Evolutionary conservation across 1,139 yeast species (phyloP).

Genomic region (Eremothecium sinecaudum): DNA sequence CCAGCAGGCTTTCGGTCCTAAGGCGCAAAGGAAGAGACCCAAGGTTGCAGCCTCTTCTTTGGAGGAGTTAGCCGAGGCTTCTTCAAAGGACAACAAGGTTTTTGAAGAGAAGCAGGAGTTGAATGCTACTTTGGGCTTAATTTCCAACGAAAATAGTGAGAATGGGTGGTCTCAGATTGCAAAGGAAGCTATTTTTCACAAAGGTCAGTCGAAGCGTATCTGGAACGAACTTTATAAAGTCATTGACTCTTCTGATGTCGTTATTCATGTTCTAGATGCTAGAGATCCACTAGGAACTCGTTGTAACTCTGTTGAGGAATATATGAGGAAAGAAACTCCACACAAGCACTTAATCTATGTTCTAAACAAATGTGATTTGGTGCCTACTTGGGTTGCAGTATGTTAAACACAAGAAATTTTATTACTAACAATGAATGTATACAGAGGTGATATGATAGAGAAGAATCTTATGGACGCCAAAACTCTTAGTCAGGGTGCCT

Average conservation of each 20-base stretch:
- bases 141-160: conserved; percentile 61
- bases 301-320: conserved; percentile 87
- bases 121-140: conserved; percentile 64
- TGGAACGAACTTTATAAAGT: conserved; percentile 98
- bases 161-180: conserved; percentile 86
- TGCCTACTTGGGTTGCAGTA: conserved; percentile 99
- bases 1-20: conserved; percentile 82
- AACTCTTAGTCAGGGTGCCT: conserved; percentile 61
- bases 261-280: conserved; percentile 91
- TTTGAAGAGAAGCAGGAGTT: conserved; percentile 69
- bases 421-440: conserved; percentile 6
- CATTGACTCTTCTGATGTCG: conserved; percentile 94
- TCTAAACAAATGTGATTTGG: conserved; percentile 93
- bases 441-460: conserved; percentile 1
- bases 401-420: conserved; percentile 49
- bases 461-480: conserved; percentile 26
- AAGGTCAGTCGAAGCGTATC: conserved; percentile 96
- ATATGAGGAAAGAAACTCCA: conserved; percentile 86
- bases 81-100: conserved; percentile 49
- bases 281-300: conserved; percentile 96
- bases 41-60: conserved; percentile 66
- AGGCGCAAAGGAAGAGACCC: conserved; percentile 88
- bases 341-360: conserved; percentile 94
- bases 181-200: conserved; percentile 88
- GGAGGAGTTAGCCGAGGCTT: conserved; percentile 64